A percentile compares a stretch with the other conserved stretches of the same genome.
Conservation (phyloP, 2,329 filamentous ascomycete genomes). For the Alternaria postmessia region DNA sequence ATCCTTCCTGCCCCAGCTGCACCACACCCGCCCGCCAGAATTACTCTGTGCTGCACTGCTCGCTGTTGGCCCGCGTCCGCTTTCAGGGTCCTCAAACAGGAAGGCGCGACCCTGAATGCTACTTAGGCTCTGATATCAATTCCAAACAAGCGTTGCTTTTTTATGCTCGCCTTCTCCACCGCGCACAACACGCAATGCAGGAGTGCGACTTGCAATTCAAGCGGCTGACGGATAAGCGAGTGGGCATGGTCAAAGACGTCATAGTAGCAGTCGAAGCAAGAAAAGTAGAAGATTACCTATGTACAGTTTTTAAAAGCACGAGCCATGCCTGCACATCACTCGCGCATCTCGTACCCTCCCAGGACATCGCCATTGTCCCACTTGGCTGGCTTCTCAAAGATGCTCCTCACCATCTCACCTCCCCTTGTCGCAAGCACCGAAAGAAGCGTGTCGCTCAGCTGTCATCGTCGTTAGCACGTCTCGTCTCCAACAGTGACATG, state of each 20-base stretch:
- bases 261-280: not conserved
- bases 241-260: conserved; percentile 1
- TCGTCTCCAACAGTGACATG: not conserved
- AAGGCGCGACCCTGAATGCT: conserved; percentile 7
- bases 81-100: not conserved
- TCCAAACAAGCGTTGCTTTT: conserved; percentile 2
- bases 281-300: not conserved
- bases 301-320: not conserved
- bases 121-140: conserved; percentile 3
- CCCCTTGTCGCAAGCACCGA: conserved; percentile 79
- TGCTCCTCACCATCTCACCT: conserved; percentile 78
- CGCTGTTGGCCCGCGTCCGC: not conserved
- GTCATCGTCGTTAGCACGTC: conserved; percentile 21
- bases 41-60: not conserved
- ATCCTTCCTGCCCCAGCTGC: too few relatives aligned
- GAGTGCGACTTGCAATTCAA: not conserved
- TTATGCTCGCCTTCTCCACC: not conserved
- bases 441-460: conserved; percentile 82
- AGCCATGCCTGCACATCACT: conserved; percentile 8
- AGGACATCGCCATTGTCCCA: conserved; percentile 39
- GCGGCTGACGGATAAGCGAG: not conserved
- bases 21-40: not conserved
- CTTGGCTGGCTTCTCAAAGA: conserved; percentile 63
- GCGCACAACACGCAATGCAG: not conserved
- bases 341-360: conserved; percentile 33